Conservation (phyloP, 345 rosid genomes). For the Excoecaria cochinchinensis region DNA sequence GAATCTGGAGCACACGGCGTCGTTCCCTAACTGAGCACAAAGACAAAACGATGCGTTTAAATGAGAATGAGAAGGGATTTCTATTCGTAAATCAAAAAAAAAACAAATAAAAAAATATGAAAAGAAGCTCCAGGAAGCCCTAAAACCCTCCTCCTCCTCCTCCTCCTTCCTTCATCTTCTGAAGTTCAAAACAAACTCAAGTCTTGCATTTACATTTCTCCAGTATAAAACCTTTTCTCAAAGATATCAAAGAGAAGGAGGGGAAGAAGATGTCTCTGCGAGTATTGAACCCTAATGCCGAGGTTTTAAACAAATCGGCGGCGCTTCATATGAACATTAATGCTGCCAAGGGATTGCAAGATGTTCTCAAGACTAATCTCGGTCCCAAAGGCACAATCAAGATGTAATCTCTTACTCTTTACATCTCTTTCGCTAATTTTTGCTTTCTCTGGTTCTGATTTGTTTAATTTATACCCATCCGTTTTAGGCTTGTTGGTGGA, state of each 20-base stretch:
- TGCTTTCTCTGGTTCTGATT: background rate
- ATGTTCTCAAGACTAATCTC: constrained; percentile 86
- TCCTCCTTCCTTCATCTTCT: background rate
- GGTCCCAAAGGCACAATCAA: constrained; percentile 99
- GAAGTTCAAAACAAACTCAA: background rate
- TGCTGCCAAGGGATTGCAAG: constrained; percentile 96
- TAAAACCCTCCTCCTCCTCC: constrained; percentile 1
- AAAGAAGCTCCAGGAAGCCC: constrained; percentile 17
- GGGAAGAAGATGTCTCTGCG: constrained; percentile 72
- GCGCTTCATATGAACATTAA: constrained; percentile 98
- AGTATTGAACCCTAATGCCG: constrained; percentile 92
- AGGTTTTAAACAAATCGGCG: constrained; percentile 94
- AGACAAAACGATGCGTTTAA: too few species aligned
- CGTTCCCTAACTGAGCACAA: too few species aligned
- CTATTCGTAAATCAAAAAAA: too few species aligned
- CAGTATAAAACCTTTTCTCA: background rate
- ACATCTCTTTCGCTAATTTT: background rate
- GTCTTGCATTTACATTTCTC: background rate
- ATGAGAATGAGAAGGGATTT: too few species aligned
- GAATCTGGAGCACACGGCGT: too few species aligned
- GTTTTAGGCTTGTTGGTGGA: constrained; percentile 88
- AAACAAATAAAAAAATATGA: too few species aligned
- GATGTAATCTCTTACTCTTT: constrained; percentile 43
- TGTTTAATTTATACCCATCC: background rate
- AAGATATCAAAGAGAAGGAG: background rate